Percentiles rank a stretch among this genome's conserved stretches.
These are phyloP conservation scores for Kluyveromyces aestuarii DNA, from an alignment of 805 yeast genomes.

Conservation along the genomic window DNA sequence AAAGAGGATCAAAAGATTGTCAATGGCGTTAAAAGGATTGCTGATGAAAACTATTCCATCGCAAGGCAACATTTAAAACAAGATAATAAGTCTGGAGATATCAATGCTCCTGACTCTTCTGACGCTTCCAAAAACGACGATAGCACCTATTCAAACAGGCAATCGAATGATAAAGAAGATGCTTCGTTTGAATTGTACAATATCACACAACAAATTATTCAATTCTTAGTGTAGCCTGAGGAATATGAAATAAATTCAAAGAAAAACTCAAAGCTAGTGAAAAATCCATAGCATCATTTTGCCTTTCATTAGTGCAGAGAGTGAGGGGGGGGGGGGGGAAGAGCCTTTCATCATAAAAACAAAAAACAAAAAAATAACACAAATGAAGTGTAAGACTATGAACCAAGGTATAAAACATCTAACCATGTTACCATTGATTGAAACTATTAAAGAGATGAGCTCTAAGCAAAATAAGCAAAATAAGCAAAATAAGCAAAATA, in stretches of 20 bases:
- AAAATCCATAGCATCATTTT: background rate
- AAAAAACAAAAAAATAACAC: background rate
- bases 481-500: background rate
- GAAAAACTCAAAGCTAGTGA: background rate
- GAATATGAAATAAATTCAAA: background rate
- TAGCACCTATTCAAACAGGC: constrained; percentile 17
- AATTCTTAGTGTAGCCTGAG: constrained; percentile 22
- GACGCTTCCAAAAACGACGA: constrained; percentile 18
- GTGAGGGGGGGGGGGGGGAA: no score
- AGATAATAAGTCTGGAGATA: constrained; percentile 2
- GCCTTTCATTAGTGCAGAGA: background rate
- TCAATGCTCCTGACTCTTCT: constrained; percentile 8
- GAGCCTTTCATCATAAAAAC: background rate
- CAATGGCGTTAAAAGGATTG: constrained; percentile 42
- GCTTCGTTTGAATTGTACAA: constrained; percentile 57
- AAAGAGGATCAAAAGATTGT: constrained; percentile 47
- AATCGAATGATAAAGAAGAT: constrained; percentile 40
- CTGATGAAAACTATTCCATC: constrained; percentile 25
- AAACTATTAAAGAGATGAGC: no score
- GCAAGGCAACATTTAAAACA: constrained; percentile 13
- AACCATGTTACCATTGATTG: no score
- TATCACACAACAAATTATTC: constrained; percentile 59
- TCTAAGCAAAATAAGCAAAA: background rate
- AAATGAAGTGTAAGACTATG: background rate
- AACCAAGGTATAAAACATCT: no score